A percentile compares a stretch with the other conserved stretches of the same genome.
These are phyloP conservation scores for Angophora floribunda DNA, from an alignment of 345 rosid species.

Conservation along the genomic window DNA sequence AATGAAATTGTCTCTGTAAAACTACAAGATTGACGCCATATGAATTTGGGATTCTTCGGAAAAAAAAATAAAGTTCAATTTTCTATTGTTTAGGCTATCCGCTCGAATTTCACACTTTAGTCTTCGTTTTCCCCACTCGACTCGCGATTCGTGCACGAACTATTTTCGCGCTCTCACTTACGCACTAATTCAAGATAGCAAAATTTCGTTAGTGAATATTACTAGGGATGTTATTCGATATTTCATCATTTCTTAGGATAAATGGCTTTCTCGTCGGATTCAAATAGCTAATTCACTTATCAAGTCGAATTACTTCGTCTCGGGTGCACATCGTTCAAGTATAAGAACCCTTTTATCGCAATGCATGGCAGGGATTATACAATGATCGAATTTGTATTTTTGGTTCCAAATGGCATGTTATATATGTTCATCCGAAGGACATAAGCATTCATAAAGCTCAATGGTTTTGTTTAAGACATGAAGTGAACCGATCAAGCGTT, in stretches of 20 bases:
- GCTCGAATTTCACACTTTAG: not conserved
- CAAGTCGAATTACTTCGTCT: not conserved
- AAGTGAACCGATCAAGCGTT: too few relatives aligned
- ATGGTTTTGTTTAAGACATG: not conserved
- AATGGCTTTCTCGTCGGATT: fast-evolving
- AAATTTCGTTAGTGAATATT: not conserved
- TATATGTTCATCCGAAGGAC: not conserved
- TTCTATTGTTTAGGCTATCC: too few relatives aligned
- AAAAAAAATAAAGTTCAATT: not conserved
- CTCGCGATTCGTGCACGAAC: not conserved
- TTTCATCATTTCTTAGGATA: not conserved
- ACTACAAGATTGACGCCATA: not conserved
- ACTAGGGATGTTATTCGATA: not conserved
- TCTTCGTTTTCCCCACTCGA: not conserved
- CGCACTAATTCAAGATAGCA: not conserved
- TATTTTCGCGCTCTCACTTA: not conserved
- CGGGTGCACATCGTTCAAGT: not conserved
- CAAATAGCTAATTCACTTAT: not conserved
- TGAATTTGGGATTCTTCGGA: not conserved
- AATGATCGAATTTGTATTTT: not conserved
- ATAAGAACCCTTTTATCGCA: not conserved
- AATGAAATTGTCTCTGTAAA: not conserved
- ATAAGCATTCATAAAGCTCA: not conserved
- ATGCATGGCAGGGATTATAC: fast-evolving
- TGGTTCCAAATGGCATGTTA: not conserved